A percentile compares a stretch with the other conserved stretches of the same genome.
Evolutionary conservation across 2,329 filamentous ascomycete species (phyloP).

Genomic region (Colletotrichum agaves): DNA sequence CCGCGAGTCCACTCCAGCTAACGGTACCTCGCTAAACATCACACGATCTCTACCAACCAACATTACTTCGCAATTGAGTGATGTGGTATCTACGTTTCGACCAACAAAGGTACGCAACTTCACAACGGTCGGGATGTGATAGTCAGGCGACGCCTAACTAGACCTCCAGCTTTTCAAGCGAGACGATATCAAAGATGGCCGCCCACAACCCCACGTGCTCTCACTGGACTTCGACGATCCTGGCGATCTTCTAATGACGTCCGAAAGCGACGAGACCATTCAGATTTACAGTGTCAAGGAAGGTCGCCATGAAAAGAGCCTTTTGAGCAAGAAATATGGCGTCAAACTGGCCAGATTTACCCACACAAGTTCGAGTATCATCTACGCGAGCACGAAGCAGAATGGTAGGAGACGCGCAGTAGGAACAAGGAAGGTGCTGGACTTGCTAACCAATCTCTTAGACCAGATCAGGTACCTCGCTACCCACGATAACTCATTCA

Average conservation of each 20-base stretch:
- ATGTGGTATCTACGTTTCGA: constrained; percentile 81
- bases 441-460: constrained; percentile 9
- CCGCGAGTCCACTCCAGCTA: constrained; percentile 52
- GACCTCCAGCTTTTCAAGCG: constrained; percentile 66
- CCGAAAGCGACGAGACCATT: constrained; percentile 92
- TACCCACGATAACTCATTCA: constrained; percentile 95
- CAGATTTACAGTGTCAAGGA: constrained; percentile 96
- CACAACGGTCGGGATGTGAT: constrained; percentile 18
- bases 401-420: constrained; percentile 68
- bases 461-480: constrained; percentile 78
- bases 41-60: constrained; percentile 57
- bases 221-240: constrained; percentile 97
- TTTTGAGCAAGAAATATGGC: constrained; percentile 96
- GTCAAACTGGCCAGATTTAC: constrained; percentile 95
- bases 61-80: constrained; percentile 74
- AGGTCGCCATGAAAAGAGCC: constrained; percentile 86
- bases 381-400: constrained; percentile 95
- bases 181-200: constrained; percentile 63
- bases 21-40: constrained; percentile 60
- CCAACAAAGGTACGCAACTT: constrained; percentile 75
- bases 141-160: constrained; percentile 20
- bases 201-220: constrained; percentile 73
- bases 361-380: constrained; percentile 88
- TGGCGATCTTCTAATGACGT: constrained; percentile 90
- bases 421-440: neutral